Conservation (phyloP, 176 grass and related monocot genomes). For the Dactylis glomerata region DNA sequence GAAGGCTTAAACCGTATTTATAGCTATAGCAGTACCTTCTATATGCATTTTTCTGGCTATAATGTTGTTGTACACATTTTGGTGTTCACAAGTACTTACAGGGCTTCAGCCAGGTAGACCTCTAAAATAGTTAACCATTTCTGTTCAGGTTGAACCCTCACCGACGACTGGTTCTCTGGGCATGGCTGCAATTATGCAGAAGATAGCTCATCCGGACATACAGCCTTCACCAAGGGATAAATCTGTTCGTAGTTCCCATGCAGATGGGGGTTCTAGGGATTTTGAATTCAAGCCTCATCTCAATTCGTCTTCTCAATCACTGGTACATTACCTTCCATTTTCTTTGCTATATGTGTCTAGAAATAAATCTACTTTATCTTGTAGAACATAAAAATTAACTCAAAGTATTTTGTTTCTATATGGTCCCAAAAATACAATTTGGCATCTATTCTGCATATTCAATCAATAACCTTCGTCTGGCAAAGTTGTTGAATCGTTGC, state of each 20-base stretch:
- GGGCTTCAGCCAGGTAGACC: neutral
- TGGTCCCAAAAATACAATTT: neutral
- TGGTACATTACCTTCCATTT: conserved; percentile 28
- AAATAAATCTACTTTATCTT: conserved; percentile 15
- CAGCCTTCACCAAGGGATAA: conserved; percentile 66
- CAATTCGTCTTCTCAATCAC: conserved; percentile 44
- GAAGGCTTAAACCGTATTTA: neutral
- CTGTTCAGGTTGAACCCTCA: conserved; percentile 91
- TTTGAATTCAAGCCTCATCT: conserved; percentile 79
- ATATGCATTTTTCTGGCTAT: neutral
- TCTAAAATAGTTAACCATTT: conserved; percentile 17
- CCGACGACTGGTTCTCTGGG: conserved; percentile 91
- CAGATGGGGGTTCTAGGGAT: conserved; percentile 56
- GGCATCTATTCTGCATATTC: neutral
- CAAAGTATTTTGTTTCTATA: conserved; percentile 13
- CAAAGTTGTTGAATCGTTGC: neutral
- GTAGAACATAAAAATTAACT: neutral
- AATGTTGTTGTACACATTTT: neutral
- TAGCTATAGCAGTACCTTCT: neutral
- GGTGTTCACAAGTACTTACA: neutral
- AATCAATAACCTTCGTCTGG: neutral
- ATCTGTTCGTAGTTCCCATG: conserved; percentile 23
- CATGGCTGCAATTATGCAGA: conserved; percentile 69
- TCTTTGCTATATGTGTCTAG: neutral
- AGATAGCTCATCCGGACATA: conserved; percentile 40